phyloP scores from a whole-genome alignment of 805 yeast species.

The Hanseniaspora osmophila region DNA sequence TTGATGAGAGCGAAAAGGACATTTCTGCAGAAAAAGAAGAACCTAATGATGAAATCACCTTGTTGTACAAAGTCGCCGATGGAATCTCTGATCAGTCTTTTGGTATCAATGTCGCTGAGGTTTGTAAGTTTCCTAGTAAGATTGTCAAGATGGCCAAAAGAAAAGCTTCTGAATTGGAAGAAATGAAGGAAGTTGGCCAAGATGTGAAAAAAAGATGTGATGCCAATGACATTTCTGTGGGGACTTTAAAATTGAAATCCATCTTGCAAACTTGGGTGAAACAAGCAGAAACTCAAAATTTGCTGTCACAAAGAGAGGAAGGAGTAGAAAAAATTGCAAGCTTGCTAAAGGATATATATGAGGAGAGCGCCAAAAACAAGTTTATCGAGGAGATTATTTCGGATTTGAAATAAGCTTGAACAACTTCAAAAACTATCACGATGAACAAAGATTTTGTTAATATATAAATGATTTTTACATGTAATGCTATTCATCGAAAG shows the following conservation, averaged over 20 bases:
- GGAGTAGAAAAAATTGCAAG: conserved; percentile 45
- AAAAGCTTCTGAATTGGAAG: conserved; percentile 78
- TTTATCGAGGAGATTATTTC: neutral
- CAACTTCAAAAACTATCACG: neutral
- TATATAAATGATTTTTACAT: neutral
- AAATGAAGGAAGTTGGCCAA: conserved; percentile 29
- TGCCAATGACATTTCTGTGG: conserved; percentile 33
- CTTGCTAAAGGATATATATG: conserved; percentile 29
- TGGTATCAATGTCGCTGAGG: conserved; percentile 95
- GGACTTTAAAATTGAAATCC: conserved; percentile 33
- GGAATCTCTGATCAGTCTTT: conserved; percentile 94
- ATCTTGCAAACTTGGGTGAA: conserved; percentile 42
- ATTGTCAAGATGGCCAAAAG: conserved; percentile 91
- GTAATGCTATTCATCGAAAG: neutral
- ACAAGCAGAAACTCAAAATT: conserved; percentile 29
- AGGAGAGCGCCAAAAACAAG: conserved; percentile 20
- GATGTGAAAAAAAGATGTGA: conserved; percentile 38
- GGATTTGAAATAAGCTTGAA: neutral
- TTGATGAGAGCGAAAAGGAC: conserved; percentile 31
- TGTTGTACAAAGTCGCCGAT: conserved; percentile 84
- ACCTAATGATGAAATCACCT: conserved; percentile 52
- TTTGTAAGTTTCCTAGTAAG: conserved; percentile 82
- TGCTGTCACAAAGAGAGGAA: conserved; percentile 33
- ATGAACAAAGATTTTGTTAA: neutral
- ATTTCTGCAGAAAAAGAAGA: conserved; percentile 15